Base-by-base conservation (phyloP, 2,329 filamentous ascomycete species). In the Rasamsonia emersonii region DNA sequence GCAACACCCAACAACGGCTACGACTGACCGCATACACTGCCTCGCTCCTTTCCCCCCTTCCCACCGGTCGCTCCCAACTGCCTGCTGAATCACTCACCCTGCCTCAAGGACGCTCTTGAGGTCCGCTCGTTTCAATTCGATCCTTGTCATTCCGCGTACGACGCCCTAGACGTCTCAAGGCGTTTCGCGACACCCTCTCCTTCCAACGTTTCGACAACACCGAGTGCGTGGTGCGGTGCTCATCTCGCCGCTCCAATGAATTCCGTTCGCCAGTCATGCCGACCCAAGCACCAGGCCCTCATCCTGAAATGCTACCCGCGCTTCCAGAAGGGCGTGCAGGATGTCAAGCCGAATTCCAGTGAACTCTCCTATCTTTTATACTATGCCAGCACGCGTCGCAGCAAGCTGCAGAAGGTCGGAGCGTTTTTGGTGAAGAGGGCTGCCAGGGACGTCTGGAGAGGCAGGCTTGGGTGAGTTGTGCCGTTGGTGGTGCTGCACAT, bases 341-440 rank as follows among this genome's bases (percentile, higher is more conserved):
- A 94, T 51, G 86, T 94, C 53, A 93, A 89, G 64, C 88, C 91
- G 26, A 96, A 96, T 62, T 86, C 86, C 45, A 93, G 86, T 64
- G 91, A 98, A 68, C 76, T 98, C 42, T 93, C 86, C 62, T 96
- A 96, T 58, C 75, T 98, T 43, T 77, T 96, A 33, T 96, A 93
- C 71, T 96, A 98, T 68, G 86, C 85, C 40, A 93, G 84, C 54
- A 94, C 88, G 47, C 84, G 89, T 39, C 79, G 86, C 44, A 89
- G 84, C 62, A 98, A 96, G 71, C 78, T 96, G 48, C 85, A 91
- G 53, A 98, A 98, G 64, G 88, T 98, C 45, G 86, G 86, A 58
- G 79, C 78, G 47, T 98, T 95, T 55, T 71, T 98, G 43, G 88
- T 96, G 66, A 93, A 89, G 69, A 86, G 89, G 67, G 91, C 86